Evolutionary conservation across 345 rosid genomes (phyloP), one percentile per base, ranked within the genome.

Genomic region (Tarenaya hassleriana): DNA sequence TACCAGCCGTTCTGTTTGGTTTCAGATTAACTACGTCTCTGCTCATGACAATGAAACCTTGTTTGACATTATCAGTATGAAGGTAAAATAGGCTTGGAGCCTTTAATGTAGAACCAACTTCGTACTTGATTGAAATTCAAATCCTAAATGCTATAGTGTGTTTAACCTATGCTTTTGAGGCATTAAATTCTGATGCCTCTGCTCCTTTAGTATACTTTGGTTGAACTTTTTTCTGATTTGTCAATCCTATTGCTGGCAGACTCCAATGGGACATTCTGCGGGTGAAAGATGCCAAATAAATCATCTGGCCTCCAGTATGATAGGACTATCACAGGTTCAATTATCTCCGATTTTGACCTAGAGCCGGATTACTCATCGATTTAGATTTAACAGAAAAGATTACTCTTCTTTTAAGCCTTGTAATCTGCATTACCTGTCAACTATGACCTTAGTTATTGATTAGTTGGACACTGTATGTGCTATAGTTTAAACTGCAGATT

Each of bases 21-120:
- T 49, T 35, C 78, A 91, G 96, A 71, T 91, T 17, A 91, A 82
- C 60, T 91, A 86, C 73, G 92, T 82, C 58, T 91, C 98, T 60
- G 98, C 98, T 60, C 98, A 91, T 76, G 98, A 91, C 79, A 91
- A 91, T 60, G 98, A 91, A 76, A 91, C 96, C 63, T 74, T 91
- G 17, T 84, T 91, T 60, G 98, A 87, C 73, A 65, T 82, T 41
- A 72, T 84, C 53, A 84, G 85, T 69, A 54, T 90, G 79, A 86
- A 91, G 89, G 98, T 91, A 73, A 32, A 47, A 19, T 61, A 14
- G 16, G 56, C 42, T 55, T 51, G 14, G 39, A 34, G 31, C 9
- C 27, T 37, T 46, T 40, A 10, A 10, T 18, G 19, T 16, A 55
- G 31, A 47, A 34, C 32, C 33, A 34, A 27, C 18, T 21, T 32